A percentile compares a stretch with the other conserved stretches of the same genome.
These are phyloP conservation scores for Epichloe typhina DNA, from an alignment of 2,329 filamentous ascomycete species.

Conservation along the genomic window DNA sequence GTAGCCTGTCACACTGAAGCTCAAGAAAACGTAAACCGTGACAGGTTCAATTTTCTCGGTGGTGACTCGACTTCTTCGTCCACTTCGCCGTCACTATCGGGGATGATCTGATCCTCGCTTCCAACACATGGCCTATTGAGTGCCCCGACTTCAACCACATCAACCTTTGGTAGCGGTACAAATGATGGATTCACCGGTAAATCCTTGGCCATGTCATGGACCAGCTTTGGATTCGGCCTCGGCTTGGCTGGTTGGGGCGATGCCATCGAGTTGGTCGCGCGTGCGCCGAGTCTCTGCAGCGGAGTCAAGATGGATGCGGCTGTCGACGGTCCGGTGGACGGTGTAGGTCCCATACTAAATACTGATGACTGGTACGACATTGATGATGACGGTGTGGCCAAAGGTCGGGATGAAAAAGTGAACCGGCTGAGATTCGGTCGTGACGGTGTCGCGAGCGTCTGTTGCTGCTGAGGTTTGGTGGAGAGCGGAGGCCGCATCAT, in stretches of 20 bases:
- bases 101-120: slow-evolving; percentile 44
- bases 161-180: slow-evolving; percentile 41
- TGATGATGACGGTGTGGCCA: slow-evolving; percentile 23
- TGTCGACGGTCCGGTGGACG: slow-evolving; percentile 30
- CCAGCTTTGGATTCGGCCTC: slow-evolving; percentile 12
- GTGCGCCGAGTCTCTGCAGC: slow-evolving; percentile 38
- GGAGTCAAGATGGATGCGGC: slow-evolving; percentile 34
- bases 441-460: slow-evolving; percentile 16
- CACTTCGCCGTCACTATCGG: slow-evolving; percentile 37
- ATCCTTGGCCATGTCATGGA: slow-evolving; percentile 17
- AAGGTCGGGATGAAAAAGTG: slow-evolving; percentile 17
- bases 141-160: slow-evolving; percentile 38
- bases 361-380: slow-evolving; percentile 22
- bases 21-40: slow-evolving; percentile 31
- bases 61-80: slow-evolving; percentile 23
- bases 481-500: slow-evolving; percentile 18
- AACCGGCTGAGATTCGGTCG: slow-evolving; percentile 22
- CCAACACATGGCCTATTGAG: slow-evolving; percentile 31
- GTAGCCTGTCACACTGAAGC: neutral
- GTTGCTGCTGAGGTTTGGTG: slow-evolving; percentile 8
- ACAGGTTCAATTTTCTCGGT: slow-evolving; percentile 30
- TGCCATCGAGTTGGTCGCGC: slow-evolving; percentile 21
- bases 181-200: slow-evolving; percentile 39
- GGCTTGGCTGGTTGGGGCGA: slow-evolving; percentile 19
- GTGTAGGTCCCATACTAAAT: slow-evolving; percentile 22